phyloP scores from a whole-genome alignment of 2,329 filamentous ascomycete genomes.

The Drechslerella dactyloides region DNA sequence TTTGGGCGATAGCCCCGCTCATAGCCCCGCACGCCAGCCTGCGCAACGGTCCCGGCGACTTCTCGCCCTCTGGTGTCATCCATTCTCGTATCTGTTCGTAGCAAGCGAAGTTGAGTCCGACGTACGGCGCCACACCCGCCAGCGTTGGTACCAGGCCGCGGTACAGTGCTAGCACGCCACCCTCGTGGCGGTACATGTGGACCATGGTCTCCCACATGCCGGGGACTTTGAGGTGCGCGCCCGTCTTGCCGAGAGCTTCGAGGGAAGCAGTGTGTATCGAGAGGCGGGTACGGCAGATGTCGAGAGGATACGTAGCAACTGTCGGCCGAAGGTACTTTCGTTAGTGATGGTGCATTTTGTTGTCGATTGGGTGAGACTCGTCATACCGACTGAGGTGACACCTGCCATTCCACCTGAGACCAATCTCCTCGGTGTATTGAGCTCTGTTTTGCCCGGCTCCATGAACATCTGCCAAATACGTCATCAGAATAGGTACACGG shows the following conservation, averaged over 20 bases:
- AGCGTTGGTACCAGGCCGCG: constrained; percentile 92
- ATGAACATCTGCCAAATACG: constrained; percentile 25
- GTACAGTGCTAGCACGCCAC: constrained; percentile 84
- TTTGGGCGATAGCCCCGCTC: constrained; percentile 95
- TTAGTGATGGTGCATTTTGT: not conserved
- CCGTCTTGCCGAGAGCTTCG: constrained; percentile 71
- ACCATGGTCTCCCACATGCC: constrained; percentile 89
- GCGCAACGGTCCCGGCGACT: constrained; percentile 76
- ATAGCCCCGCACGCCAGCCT: constrained; percentile 90
- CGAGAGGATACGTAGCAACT: constrained; percentile 81
- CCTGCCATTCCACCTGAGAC: constrained; percentile 90
- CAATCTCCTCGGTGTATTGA: constrained; percentile 70
- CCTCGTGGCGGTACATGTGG: constrained; percentile 88
- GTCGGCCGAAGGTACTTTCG: not conserved
- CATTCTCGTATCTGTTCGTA: constrained; percentile 87
- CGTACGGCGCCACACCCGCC: constrained; percentile 88
- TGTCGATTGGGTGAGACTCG: not conserved
- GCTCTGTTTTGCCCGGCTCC: constrained; percentile 49
- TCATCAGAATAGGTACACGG: constrained; percentile 21
- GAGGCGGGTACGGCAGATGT: constrained; percentile 92
- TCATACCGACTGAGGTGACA: constrained; percentile 78
- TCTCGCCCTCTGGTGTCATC: constrained; percentile 84
- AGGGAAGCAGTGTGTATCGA: constrained; percentile 99
- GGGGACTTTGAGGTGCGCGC: constrained; percentile 68
- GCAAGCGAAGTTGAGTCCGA: constrained; percentile 97